phyloP scores from a whole-genome alignment of 2,329 filamentous ascomycete species.

The Colletotrichum sp. region DNA sequence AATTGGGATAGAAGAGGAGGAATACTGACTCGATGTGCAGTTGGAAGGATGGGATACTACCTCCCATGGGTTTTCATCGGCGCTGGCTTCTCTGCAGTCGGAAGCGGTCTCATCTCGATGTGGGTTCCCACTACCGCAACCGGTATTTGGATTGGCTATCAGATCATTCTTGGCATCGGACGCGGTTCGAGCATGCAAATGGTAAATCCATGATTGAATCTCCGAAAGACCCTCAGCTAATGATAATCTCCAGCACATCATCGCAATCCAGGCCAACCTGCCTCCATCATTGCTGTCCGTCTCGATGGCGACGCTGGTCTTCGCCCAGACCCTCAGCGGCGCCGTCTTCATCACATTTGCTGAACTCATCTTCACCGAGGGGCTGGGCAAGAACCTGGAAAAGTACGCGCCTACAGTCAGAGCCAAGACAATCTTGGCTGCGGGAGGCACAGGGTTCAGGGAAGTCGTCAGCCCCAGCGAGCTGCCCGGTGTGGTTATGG shows the following conservation, averaged over 20 bases:
- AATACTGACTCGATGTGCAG: background rate
- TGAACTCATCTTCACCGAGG: slow-evolving; percentile 21
- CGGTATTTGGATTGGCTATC: slow-evolving; percentile 50
- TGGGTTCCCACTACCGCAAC: slow-evolving; percentile 33
- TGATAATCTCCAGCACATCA: slow-evolving; percentile 14
- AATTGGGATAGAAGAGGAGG: background rate
- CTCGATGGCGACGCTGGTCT: slow-evolving; percentile 29
- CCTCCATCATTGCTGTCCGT: slow-evolving; percentile 27
- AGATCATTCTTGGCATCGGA: slow-evolving; percentile 47
- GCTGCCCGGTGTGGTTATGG: slow-evolving; percentile 38
- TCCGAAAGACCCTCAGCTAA: background rate
- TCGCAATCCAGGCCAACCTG: slow-evolving; percentile 32
- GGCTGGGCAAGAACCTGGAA: background rate
- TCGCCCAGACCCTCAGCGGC: slow-evolving; percentile 50
- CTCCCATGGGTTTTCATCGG: slow-evolving; percentile 33
- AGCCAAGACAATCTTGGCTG: slow-evolving; percentile 36
- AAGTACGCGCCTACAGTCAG: slow-evolving; percentile 32
- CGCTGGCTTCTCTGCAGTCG: slow-evolving; percentile 37
- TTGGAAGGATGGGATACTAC: slow-evolving; percentile 30
- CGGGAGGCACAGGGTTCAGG: slow-evolving; percentile 45
- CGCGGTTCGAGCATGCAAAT: slow-evolving; percentile 52
- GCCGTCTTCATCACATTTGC: slow-evolving; percentile 47
- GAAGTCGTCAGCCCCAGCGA: slow-evolving; percentile 30
- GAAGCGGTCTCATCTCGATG: slow-evolving; percentile 41
- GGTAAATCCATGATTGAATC: slow-evolving; percentile 19